Evolutionary conservation across 2,329 filamentous ascomycete genomes (phyloP), one percentile per base, ranked within the genome.

Genomic region (Pyrenophora graminea): DNA sequence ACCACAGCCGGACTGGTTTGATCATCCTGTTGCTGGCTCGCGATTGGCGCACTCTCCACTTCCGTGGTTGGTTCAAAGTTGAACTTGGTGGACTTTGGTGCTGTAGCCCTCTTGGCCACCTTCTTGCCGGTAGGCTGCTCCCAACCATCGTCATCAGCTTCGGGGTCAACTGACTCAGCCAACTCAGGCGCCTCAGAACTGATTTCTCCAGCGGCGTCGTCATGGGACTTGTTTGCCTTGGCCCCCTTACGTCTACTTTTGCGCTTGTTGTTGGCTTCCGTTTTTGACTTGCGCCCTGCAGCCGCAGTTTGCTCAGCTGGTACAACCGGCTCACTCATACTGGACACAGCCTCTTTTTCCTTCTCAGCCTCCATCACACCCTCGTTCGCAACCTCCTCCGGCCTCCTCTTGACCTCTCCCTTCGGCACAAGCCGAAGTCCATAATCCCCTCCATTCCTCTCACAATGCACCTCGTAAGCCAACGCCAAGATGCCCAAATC

Each of bases 401-500:
- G 59, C 30, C 52, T 68, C 34, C 93, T 93, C 48, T 92, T 69
- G 1, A 82, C 73, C 72, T 91, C 92, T 71, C 96, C 91, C 1
- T 86, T 88, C 0, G 93, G 93, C 3, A 83, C 82, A 51, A 83
- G 89, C 55, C 92, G 82, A 72, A 97, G 68, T 53, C 92, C 83
- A 88, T 90, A 96, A 70, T 96, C 87, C 2, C 92, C 92, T n/a
- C 86, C 85, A 70, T 96, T 95, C 51, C 87, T 80, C 77, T 97
- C 92, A 65, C 90, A 89, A 66, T 97, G 93, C n/a, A 97, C 72
- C 71, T 99, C 94, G 72, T 97, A 97, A 1, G 91, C 89, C 48
- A 99, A 78, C 7, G 93, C 94, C 67, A 97, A 79, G 34, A 99
- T 82, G 62, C 95, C 89, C 54, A 97, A 79, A 85, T 99, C 94